A percentile compares a stretch with the other conserved stretches of the same genome.
Conservation (phyloP, 1,284 basidiomycete species). For the Cryptococcus sp. region DNA sequence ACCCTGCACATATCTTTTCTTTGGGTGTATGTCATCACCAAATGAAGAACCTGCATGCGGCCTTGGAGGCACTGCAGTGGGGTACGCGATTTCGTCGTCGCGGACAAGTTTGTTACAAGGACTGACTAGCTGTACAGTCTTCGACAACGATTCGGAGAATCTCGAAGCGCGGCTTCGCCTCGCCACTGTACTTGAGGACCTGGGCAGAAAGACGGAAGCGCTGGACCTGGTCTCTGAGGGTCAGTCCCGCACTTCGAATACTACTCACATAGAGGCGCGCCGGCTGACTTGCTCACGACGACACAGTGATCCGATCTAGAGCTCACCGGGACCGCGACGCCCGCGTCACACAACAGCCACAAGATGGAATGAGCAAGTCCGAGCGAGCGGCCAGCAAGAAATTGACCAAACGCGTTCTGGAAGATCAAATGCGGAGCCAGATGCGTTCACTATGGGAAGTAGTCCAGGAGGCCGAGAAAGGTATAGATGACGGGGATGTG, state of each 20-base stretch:
- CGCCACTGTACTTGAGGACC: slow-evolving; percentile 79
- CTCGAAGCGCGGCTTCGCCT: slow-evolving; percentile 83
- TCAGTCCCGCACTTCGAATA: slow-evolving; percentile 39
- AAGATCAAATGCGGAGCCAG: slow-evolving; percentile 42
- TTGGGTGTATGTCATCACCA: slow-evolving; percentile 74
- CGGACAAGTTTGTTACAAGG: slow-evolving; percentile 19
- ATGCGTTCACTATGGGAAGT: slow-evolving; percentile 51
- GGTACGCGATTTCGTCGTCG: slow-evolving; percentile 55
- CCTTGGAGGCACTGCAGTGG: slow-evolving; percentile 78
- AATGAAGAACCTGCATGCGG: slow-evolving; percentile 69
- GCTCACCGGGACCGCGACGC: slow-evolving; percentile 30
- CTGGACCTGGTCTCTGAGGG: slow-evolving; percentile 84
- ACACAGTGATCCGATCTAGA: slow-evolving; percentile 26
- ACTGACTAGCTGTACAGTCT: slow-evolving; percentile 58
- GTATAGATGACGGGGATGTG: slow-evolving; percentile 46
- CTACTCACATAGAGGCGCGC: neutral
- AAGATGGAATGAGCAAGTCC: slow-evolving; percentile 21
- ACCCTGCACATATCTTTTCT: slow-evolving; percentile 46
- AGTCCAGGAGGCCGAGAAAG: slow-evolving; percentile 50
- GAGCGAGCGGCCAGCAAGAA: slow-evolving; percentile 24
- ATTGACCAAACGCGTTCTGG: slow-evolving; percentile 41
- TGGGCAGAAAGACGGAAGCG: slow-evolving; percentile 77
- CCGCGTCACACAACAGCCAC: neutral
- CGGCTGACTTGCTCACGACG: neutral
- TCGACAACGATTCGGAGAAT: slow-evolving; percentile 69